These are phyloP conservation scores for Madurella mycetomatis DNA, from an alignment of 2,329 filamentous ascomycete genomes.

Conservation along the genomic window DNA sequence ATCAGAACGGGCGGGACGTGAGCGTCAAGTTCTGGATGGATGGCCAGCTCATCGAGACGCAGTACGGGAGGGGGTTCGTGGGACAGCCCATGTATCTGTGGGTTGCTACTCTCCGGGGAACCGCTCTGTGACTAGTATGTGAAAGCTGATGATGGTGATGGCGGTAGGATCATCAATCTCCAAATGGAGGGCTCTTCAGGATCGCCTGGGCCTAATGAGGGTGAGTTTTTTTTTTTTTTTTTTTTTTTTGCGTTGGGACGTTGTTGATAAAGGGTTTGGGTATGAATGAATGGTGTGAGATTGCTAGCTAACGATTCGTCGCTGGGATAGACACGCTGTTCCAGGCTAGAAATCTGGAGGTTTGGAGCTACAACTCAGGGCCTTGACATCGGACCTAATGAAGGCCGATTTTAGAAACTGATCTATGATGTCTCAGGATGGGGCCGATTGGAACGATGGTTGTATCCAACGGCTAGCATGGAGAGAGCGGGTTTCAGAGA, in stretches of 20 bases:
- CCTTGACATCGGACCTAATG: background rate
- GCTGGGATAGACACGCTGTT: conserved; percentile 17
- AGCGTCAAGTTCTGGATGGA: conserved; percentile 53
- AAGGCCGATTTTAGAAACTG: no score
- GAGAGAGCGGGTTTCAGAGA: no score
- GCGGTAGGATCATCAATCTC: conserved; percentile 39
- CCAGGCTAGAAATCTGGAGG: conserved; percentile 21
- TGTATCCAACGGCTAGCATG: no score
- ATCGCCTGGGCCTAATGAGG: conserved; percentile 34
- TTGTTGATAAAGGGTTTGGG: background rate
- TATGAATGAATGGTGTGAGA: background rate
- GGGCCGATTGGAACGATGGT: no score
- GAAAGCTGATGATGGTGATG: conserved; percentile 3
- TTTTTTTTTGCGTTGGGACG: no score
- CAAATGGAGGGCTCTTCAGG: conserved; percentile 46
- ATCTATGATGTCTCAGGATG: no score
- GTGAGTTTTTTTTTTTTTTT: no score
- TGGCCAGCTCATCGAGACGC: conserved; percentile 43
- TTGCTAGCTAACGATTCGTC: background rate
- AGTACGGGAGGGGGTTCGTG: conserved; percentile 46
- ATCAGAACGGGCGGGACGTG: conserved; percentile 48
- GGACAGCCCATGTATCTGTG: conserved; percentile 44
- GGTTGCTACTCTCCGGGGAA: conserved; percentile 17
- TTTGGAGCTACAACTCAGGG: conserved; percentile 22
- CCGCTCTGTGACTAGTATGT: background rate